These are phyloP conservation scores for Aureobasidium lini DNA, from an alignment of 2,329 filamentous ascomycete genomes.

Conservation along the genomic window DNA sequence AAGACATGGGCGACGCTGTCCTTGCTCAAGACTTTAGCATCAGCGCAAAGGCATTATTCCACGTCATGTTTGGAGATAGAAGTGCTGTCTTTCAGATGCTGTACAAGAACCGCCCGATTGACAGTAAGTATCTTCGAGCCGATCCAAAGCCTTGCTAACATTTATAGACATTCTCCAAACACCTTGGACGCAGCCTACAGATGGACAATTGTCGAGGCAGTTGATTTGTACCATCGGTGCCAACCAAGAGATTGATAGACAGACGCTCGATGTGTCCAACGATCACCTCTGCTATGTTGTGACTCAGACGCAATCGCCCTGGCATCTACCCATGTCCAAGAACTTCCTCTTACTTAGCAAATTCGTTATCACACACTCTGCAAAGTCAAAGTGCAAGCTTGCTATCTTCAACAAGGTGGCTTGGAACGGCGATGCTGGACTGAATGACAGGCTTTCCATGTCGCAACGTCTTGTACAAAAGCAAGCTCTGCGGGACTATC, in stretches of 20 bases:
- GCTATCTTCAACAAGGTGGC: constrained; percentile 82
- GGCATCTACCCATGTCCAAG: constrained; percentile 77
- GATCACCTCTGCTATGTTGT: constrained; percentile 59
- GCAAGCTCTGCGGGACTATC: constrained; percentile 67
- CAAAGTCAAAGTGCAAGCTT: constrained; percentile 87
- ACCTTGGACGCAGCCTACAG: constrained; percentile 69
- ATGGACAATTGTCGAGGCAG: constrained; percentile 52
- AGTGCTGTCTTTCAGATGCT: constrained; percentile 89
- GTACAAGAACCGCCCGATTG: constrained; percentile 73
- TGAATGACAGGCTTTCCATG: neutral
- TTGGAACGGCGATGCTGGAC: constrained; percentile 45
- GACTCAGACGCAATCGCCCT: constrained; percentile 57
- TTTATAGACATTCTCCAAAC: constrained; percentile 66
- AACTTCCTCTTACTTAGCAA: constrained; percentile 80
- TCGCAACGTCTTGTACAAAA: constrained; percentile 50
- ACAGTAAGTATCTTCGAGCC: constrained; percentile 32
- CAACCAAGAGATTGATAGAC: constrained; percentile 61
- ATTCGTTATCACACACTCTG: constrained; percentile 85
- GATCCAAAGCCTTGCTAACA: neutral
- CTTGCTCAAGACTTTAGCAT: constrained; percentile 81
- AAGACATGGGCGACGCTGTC: constrained; percentile 67
- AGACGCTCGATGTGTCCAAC: constrained; percentile 65
- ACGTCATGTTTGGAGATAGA: constrained; percentile 93
- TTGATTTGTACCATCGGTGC: constrained; percentile 46
- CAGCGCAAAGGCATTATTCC: constrained; percentile 88